phyloP scores from a whole-genome alignment of 169 alveolate genomes.

The Condylostoma magnum region DNA sequence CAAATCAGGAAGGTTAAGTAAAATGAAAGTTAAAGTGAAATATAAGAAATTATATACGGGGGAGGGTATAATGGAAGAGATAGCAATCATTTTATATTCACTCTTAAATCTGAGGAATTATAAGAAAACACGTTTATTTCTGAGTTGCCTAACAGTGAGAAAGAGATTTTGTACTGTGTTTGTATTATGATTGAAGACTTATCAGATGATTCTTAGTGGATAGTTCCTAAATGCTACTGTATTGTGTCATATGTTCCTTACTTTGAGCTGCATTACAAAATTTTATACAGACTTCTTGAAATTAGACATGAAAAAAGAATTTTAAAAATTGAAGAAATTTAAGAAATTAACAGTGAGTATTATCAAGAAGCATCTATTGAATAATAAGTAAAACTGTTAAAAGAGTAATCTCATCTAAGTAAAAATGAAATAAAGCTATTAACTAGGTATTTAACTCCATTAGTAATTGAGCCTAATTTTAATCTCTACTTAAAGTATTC shows the following conservation, averaged over 20 bases:
- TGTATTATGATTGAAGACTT: constrained; percentile 21
- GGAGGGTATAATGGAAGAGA: constrained; percentile 1
- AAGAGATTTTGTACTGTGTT: constrained; percentile 17
- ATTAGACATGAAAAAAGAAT: neutral
- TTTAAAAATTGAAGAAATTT: neutral
- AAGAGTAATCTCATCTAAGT: no score
- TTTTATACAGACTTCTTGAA: neutral
- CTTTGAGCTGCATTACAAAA: constrained; percentile 17
- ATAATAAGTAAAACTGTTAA: no score
- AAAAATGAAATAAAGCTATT: no score
- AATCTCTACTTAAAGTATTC: no score
- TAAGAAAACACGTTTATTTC: neutral
- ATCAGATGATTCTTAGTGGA: constrained; percentile 1
- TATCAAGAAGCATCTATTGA: no score
- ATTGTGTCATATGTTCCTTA: constrained; percentile 2
- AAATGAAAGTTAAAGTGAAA: no score
- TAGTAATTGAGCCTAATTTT: no score
- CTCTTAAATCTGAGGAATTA: constrained; percentile 12
- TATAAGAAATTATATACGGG: constrained; percentile 21
- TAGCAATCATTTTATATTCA: neutral
- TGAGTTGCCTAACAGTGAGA: constrained; percentile 15
- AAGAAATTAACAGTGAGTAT: no score
- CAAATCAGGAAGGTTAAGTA: no score
- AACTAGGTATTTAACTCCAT: no score
- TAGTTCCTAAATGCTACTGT: constrained; percentile 29